Base-by-base conservation (phyloP, 768 basidiomycete species). In the Harrya chromipes region DNA sequence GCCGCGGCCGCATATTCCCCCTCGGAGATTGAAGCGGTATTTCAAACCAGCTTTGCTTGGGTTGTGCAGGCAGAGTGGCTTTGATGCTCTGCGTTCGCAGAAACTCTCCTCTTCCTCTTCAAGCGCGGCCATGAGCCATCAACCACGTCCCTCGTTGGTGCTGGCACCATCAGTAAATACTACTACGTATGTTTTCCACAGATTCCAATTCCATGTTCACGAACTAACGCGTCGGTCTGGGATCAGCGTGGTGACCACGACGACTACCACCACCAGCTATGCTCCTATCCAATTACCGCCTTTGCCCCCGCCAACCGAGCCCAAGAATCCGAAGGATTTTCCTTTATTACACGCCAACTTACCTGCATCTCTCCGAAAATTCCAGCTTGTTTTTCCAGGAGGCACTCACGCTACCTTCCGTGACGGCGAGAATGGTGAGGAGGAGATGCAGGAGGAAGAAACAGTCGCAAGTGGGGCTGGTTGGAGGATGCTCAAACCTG, bases 241-340 rank as follows among this genome's bases (percentile, higher is more conserved):
- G 36, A 57, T 33, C 63, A 93, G 90, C 46, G 88, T 93, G 60
- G 85, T 90, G 59, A 93, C 90, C 42, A 92, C 87, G n/a, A 93
- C 91, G 2, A 90, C 88, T 0, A 93, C 91, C 2, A 93, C 90
- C 1, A 93, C 91, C 2, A 83, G 85, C 11, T 91, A 93, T 72
- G 85, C 90, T 47, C 90, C 90, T n/a, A 90, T 93, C 54, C 85
- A 82, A 34, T 66, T 93, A 3, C 90, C 90, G 2, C 70, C 84
- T 8, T 69, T 92, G 2, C 88, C 90, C 9, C 71, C 83, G 3
- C 88, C 87, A 4, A 69, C 78, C 1, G 77, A 82, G 10, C 87
- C 88, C 19, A 85, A 84, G 58, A 86, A 91, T 65, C 77, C 84
- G 7, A 91, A 92, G 70, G 74, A 77, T 47, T 93, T 90, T 61